phyloP scores from a whole-genome alignment of 768 basidiomycete genomes.

The Mycena rosella region DNA sequence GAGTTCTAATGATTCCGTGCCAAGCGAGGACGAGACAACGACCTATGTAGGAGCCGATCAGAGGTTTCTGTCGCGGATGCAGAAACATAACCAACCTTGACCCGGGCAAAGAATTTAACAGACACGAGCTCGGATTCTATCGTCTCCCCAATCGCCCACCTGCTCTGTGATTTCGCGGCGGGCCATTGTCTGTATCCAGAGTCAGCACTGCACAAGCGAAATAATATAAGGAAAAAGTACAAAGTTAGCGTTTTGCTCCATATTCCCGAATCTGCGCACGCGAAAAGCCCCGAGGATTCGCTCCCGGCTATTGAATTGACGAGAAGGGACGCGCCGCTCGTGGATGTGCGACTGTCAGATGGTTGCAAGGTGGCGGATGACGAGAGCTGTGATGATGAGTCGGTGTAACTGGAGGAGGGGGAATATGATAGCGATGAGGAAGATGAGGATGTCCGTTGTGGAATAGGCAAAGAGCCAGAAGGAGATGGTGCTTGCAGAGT shows the following conservation, averaged over 20 bases:
- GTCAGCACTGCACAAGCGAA: too few relatives aligned
- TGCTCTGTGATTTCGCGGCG: conserved; percentile 71
- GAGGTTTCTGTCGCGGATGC: conserved; percentile 22
- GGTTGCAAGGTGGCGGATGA: conserved; percentile 37
- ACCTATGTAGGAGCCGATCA: conserved; percentile 49
- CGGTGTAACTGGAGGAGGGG: conserved; percentile 33
- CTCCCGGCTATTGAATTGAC: conserved; percentile 67
- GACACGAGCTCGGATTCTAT: conserved; percentile 73
- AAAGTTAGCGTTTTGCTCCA: conserved; percentile 75
- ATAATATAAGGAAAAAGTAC: too few relatives aligned
- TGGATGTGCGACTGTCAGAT: conserved; percentile 20
- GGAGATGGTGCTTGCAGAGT: conserved; percentile 36
- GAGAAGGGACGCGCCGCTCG: conserved; percentile 38
- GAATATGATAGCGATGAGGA: conserved; percentile 43
- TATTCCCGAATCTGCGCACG: conserved; percentile 66
- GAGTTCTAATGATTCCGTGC: conserved; percentile 77
- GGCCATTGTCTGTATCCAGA: conserved; percentile 90
- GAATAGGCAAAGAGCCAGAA: conserved; percentile 36
- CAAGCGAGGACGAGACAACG: conserved; percentile 65
- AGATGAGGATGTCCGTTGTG: conserved; percentile 49
- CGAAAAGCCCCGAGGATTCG: conserved; percentile 71
- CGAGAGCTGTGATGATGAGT: conserved; percentile 30
- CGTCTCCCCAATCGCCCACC: conserved; percentile 87
- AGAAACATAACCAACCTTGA: conserved; percentile 64
- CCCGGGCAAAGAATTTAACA: conserved; percentile 77